Base-by-base conservation (phyloP, 2,329 filamentous ascomycete species). In the Colletotrichum abscissum region DNA sequence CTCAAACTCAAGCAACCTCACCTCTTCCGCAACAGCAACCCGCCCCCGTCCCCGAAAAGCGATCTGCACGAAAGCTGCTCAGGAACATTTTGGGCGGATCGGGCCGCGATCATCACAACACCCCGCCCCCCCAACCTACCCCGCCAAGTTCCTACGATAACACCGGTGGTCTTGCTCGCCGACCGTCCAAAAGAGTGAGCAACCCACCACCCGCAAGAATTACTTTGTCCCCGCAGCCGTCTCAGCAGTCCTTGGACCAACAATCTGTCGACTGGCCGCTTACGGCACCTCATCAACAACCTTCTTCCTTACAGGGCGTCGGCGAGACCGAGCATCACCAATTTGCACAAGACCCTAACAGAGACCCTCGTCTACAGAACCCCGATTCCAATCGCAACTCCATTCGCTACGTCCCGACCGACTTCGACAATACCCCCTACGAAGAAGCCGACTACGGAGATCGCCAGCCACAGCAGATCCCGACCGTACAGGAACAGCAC, bases 101-200 rank as follows among this genome's bases (percentile, higher is more conserved):
- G 60, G 80, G 81, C 78, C 78, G 77, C 78, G 76, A 76, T 28
- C 76, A 76, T 42, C 75, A 75, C 59, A 78, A 78, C 52, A 77
- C 73, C 67, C 77, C 78, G 67, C 72, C 78, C 72, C 59, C 67
- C 58, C 78, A 77, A 59, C 73, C 68, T 66, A 71, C 62, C 76
- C 75, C 59, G 67, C 75, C 74, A 79, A 83, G 69, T 74, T 79
- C 83, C 66, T 87, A 89, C 84, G 87, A 88, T 78, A 88, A 87
- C 78, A 84, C 83, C 72, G 76, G 81, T 60, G 85, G 86, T 63
- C 81, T 91, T 60, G 84, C 81, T 76, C 89, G 89, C 75, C 85
- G 88, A 76, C 85, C 87, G 38, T 92, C 90, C 57, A 91, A 90
- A 83, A 86, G 89, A 78, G 82, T 88, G 79, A 88, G 88, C 85